Base-by-base conservation (phyloP, 1,139 yeast genomes). In the Williopsis jadinii region DNA sequence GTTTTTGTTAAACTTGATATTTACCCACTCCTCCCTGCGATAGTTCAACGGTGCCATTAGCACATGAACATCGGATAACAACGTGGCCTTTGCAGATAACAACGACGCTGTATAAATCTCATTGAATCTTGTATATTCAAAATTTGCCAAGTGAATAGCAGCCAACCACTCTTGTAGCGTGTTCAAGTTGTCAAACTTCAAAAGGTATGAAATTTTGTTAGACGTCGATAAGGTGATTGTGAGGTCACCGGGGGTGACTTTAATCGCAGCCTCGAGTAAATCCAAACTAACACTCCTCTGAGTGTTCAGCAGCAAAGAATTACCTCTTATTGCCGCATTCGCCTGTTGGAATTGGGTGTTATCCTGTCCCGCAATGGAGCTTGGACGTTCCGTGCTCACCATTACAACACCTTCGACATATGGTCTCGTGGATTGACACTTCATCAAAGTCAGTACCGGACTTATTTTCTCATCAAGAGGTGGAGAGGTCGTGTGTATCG, bases 71-170 rank as follows among this genome's bases (percentile, higher is more conserved):
- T 88, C 95, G 36, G 84, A 77, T 46, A 86, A 68, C 42, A 79
- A 62, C 10, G 87, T 71, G 12, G 95, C 95, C 54, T 87, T 71
- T 11, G 92, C 81, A 28, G 86, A 78, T 38, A 86, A 66, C 41
- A 86, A 63, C 0, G 95, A 92, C 2, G 94, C 95, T 1, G 95
- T 85, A 60, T 86, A 86, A 2, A 94, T 90, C 56, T 83, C 90
- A 60, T 84, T 95, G 39, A 86, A 67, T 24, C 80, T 62, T 32
- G 73, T 71, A 58, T 78, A 77, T 61, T 86, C 95, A 58, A 70
- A 84, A 42, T 73, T 71, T 6, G 92, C 70, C 45, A 86, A 66
- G 40, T 92, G 65, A 44, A 86, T 70, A 3, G 90, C 85, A 13
- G 82, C 68, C 41, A 81, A 71, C 94, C 95, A 84, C 28, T 38